Base-by-base conservation (phyloP, 768 basidiomycete genomes). In the Trametes villosa region DNA sequence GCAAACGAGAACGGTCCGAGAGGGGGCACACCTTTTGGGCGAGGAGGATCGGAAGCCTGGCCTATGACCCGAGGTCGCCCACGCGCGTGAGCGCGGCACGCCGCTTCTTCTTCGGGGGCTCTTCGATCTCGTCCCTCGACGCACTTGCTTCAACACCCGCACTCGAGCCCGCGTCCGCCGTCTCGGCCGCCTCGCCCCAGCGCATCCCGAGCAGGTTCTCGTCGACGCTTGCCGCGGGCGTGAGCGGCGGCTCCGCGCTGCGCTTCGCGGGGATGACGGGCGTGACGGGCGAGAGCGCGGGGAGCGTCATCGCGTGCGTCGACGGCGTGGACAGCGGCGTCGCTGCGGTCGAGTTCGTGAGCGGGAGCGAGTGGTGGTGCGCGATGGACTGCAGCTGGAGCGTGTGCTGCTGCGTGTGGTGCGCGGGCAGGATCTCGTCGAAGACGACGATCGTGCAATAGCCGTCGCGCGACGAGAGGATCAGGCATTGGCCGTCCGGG, bases 371-470 rank as follows among this genome's bases (percentile, higher is more conserved):
- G 69, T 94, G 87, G 61, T 90, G 86, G 67, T 92, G 89, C 2
- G 95, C 95, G 59, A 97, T 94, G 34, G 91, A 90, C 68, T 94
- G 91, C 30, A 97, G 79, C 73, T 96, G 96, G 20, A 96, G 83
- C 5, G 91, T 86, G 60, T 92, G 91, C 71, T 96, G 96, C 69
- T 98, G 96, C 1, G 88, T 95, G 64, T 92, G 89, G 71, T 96
- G 86, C 4, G 89, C 82, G 0, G 93, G 85, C 1, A 98, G 83
- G 57, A 96, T 89, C 74, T 98, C 96, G 75, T 98, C 96, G 72
- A 99, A 98, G 22, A 92, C 83, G 66, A 97, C 82, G 58, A 98
- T 83, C 0, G 96, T 97, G 78, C 97, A 98, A 75, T 98, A 99
- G 0, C 97, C 97, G 71, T 99, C 97, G 27, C 94, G 86, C 1